Evolutionary conservation across 331 rosid genomes (phyloP).

Genomic region (Quercus tomentella): DNA sequence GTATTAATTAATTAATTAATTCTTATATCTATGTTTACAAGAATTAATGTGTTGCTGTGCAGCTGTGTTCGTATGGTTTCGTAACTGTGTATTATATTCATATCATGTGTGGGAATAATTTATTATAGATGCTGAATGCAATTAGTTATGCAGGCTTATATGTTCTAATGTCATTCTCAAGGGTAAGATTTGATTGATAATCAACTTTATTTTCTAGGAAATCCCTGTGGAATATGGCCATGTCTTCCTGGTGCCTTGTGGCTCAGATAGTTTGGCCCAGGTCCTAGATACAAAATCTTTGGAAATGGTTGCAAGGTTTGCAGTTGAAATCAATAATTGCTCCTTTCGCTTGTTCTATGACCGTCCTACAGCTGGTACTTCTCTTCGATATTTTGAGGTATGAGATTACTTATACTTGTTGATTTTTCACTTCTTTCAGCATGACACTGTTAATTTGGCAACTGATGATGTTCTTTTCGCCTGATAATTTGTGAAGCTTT

Average conservation of each 20-base stretch:
- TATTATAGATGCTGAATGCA: not conserved
- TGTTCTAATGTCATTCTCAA: not conserved
- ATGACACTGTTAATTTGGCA: not conserved
- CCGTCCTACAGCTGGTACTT: conserved; percentile 14
- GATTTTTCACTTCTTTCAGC: not conserved
- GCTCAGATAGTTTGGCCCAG: conserved; percentile 13
- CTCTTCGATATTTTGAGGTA: conserved; percentile 36
- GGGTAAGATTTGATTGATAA: not conserved
- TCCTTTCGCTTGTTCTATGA: conserved; percentile 37
- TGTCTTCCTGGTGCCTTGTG: conserved; percentile 31
- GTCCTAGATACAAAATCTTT: conserved; percentile 22
- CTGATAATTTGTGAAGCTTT: not conserved
- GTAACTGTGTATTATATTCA: too few relatives aligned
- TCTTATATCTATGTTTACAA: too few relatives aligned
- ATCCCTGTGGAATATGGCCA: conserved; percentile 41
- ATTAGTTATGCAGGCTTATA: not conserved
- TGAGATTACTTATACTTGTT: not conserved
- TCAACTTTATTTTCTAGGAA: conserved; percentile 6
- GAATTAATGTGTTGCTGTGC: too few relatives aligned
- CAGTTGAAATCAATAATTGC: conserved; percentile 34
- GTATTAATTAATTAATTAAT: too few relatives aligned
- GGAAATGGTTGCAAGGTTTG: conserved; percentile 28
- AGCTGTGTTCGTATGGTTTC: too few relatives aligned
- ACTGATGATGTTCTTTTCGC: not conserved
- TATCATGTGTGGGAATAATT: not conserved